Evolutionary conservation across 2,329 filamentous ascomycete genomes (phyloP).

Genomic region (Coleophoma crateriformis): DNA sequence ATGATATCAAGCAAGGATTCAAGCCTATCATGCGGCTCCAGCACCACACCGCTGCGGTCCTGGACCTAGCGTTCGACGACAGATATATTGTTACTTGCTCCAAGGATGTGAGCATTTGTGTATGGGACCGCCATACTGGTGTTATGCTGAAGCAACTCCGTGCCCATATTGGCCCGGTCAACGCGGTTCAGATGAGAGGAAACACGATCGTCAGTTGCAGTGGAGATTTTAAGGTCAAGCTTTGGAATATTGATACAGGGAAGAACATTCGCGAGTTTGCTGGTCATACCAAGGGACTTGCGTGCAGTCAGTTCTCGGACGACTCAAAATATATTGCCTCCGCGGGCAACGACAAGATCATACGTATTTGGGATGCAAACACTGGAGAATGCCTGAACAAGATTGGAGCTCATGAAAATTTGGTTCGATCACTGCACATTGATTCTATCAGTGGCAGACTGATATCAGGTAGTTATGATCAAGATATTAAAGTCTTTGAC

Average conservation of each 20-base stretch:
- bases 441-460: conserved; percentile 82
- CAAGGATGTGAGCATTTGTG: conserved; percentile 89
- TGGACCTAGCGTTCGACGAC: conserved; percentile 90
- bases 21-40: conserved; percentile 71
- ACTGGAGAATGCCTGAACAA: conserved; percentile 79
- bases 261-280: conserved; percentile 85
- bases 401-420: conserved; percentile 75
- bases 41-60: conserved; percentile 79
- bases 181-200: conserved; percentile 90
- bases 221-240: conserved; percentile 86
- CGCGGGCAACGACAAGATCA: conserved; percentile 90
- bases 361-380: conserved; percentile 92
- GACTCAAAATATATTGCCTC: conserved; percentile 91
- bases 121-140: conserved; percentile 85
- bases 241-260: conserved; percentile 92
- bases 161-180: conserved; percentile 88
- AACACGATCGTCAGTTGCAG: conserved; percentile 91
- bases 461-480: conserved; percentile 90
- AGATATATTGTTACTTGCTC: conserved; percentile 94
- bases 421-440: conserved; percentile 87
- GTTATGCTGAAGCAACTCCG: conserved; percentile 70
- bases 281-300: conserved; percentile 87
- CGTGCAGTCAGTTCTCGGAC: conserved; percentile 93
- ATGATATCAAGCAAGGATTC: conserved; percentile 76
- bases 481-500: conserved; percentile 92